Percentiles rank a stretch among this genome's conserved stretches.
These are phyloP conservation scores for Acmispon strigosus DNA, from an alignment of 306 rosid species.

Conservation along the genomic window DNA sequence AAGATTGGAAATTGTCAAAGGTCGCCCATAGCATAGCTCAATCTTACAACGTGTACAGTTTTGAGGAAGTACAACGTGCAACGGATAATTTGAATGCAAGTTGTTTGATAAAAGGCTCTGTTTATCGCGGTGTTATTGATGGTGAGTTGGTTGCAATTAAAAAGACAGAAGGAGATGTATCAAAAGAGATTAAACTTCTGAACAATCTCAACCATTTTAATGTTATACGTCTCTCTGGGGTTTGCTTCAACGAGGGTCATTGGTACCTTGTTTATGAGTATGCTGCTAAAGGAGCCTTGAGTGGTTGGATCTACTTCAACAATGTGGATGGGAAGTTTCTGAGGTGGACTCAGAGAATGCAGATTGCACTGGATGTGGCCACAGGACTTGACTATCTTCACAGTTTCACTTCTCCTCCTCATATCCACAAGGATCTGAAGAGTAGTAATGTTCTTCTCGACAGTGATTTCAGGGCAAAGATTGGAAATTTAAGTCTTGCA, in stretches of 20 bases:
- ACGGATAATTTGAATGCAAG: constrained; percentile 56
- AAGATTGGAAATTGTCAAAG: constrained; percentile 34
- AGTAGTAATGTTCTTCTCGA: constrained; percentile 63
- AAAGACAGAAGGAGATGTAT: constrained; percentile 57
- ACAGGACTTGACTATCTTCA: constrained; percentile 80
- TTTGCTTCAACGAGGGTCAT: constrained; percentile 59
- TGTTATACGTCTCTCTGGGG: constrained; percentile 70
- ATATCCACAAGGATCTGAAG: constrained; percentile 75
- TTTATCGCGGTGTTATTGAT: constrained; percentile 46
- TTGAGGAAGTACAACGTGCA: constrained; percentile 60
- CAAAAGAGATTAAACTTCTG: constrained; percentile 57
- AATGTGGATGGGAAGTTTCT: constrained; percentile 32
- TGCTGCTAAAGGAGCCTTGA: constrained; percentile 69
- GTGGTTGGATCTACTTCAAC: constrained; percentile 53
- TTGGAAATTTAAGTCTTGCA: constrained; percentile 51
- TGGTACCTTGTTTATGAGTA: constrained; percentile 84
- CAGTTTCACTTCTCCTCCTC: constrained; percentile 58
- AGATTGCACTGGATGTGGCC: constrained; percentile 72
- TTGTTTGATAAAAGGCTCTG: constrained; percentile 49
- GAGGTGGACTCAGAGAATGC: constrained; percentile 68
- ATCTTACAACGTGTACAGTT: constrained; percentile 55
- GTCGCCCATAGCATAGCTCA: constrained; percentile 49
- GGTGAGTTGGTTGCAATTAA: constrained; percentile 68
- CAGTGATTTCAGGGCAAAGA: constrained; percentile 59
- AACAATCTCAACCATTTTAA: constrained; percentile 73